These are phyloP conservation scores for Crinitomyces ghanaensis DNA, from an alignment of 805 yeast species.

Conservation along the genomic window DNA sequence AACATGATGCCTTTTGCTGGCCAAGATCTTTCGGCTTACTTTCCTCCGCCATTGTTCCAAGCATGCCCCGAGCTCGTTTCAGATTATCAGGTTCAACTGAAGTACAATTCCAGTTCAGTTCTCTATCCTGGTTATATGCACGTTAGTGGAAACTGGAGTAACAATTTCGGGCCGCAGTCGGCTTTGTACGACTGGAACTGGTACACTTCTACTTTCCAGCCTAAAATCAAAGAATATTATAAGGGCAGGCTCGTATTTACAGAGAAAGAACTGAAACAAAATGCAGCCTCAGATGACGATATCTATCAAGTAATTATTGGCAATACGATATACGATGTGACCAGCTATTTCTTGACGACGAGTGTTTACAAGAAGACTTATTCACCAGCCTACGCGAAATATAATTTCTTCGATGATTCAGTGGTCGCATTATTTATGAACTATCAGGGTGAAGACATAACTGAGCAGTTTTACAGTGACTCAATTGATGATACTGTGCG, in stretches of 20 bases:
- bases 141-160: slow-evolving; percentile 23
- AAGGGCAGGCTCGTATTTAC: slow-evolving; percentile 30
- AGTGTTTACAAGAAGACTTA: slow-evolving; percentile 17
- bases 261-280: slow-evolving; percentile 16
- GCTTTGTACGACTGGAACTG: slow-evolving; percentile 26
- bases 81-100: slow-evolving; percentile 21
- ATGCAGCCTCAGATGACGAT: slow-evolving; percentile 17
- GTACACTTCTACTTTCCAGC: slow-evolving; percentile 27
- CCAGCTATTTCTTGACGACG: slow-evolving; percentile 27
- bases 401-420: slow-evolving; percentile 25
- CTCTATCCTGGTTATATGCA: slow-evolving; percentile 18
- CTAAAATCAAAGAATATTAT: slow-evolving; percentile 24
- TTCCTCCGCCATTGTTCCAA: slow-evolving; percentile 30
- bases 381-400: slow-evolving; percentile 18
- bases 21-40: slow-evolving; percentile 28
- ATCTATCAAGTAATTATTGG: slow-evolving; percentile 25
- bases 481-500: slow-evolving; percentile 19
- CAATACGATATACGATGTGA: slow-evolving; percentile 28
- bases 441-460: slow-evolving; percentile 28
- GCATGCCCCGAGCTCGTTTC: slow-evolving; percentile 31
- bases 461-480: slow-evolving; percentile 19
- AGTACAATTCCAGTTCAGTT: slow-evolving; percentile 22
- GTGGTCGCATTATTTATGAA: slow-evolving; percentile 24
- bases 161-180: slow-evolving; percentile 18
- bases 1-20: slow-evolving; percentile 31